These are phyloP conservation scores for Aspergillus calidoustus DNA, from an alignment of 2,329 filamentous ascomycete species.

Conservation along the genomic window DNA sequence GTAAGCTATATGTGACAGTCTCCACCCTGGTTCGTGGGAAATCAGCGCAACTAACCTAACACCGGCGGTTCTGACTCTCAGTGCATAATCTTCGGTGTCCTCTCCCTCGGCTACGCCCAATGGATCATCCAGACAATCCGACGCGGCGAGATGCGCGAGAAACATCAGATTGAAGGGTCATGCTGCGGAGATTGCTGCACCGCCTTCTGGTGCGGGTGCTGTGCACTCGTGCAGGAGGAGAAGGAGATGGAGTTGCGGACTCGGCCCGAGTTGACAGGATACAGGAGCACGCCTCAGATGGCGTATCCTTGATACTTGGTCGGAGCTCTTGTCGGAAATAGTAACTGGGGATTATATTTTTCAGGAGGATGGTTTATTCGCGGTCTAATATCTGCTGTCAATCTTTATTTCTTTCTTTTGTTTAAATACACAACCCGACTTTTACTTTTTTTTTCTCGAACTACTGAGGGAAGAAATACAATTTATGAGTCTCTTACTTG, in stretches of 20 bases:
- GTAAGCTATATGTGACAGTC: background rate
- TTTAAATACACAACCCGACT: background rate
- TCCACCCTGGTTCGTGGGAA: too few relatives aligned
- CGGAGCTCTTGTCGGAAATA: too few relatives aligned
- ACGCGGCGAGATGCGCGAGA: constrained; percentile 24
- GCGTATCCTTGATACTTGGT: constrained; percentile 5
- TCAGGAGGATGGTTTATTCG: too few relatives aligned
- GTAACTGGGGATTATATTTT: too few relatives aligned
- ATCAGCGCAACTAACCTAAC: too few relatives aligned
- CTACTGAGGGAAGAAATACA: too few relatives aligned
- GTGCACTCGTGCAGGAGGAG: constrained; percentile 28
- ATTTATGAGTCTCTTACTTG: too few relatives aligned
- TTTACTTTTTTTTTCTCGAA: too few relatives aligned
- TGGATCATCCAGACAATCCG: constrained; percentile 28
- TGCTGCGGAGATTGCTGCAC: constrained; percentile 27
- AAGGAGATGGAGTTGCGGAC: constrained; percentile 26
- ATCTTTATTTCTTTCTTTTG: background rate
- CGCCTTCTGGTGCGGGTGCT: constrained; percentile 25
- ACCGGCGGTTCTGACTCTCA: background rate
- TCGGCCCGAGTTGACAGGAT: constrained; percentile 20
- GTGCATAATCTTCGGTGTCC: constrained; percentile 21
- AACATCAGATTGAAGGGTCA: constrained; percentile 22
- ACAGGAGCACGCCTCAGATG: constrained; percentile 18
- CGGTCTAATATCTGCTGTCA: background rate
- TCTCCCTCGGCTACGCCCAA: constrained; percentile 19